phyloP scores from a whole-genome alignment of 2,329 filamentous ascomycete species.

The Myotisia sp. region DNA sequence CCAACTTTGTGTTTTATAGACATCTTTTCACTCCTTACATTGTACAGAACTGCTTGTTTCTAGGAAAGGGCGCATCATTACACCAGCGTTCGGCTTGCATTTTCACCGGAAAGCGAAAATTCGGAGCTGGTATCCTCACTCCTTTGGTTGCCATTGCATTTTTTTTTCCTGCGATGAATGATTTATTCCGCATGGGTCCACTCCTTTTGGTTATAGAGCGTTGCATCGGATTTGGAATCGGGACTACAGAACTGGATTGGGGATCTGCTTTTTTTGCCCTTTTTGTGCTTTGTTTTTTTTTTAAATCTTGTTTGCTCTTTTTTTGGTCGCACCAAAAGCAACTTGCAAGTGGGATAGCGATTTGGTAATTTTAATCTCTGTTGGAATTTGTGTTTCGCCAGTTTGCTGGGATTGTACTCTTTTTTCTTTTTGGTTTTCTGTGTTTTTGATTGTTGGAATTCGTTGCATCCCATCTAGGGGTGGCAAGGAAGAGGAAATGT shows the following conservation, averaged over 20 bases:
- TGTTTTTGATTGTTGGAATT: conserved; percentile 3
- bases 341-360: conserved; percentile 3
- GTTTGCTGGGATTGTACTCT: conserved; percentile 3
- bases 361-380: background rate
- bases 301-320: conserved; percentile 1
- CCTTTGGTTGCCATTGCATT: conserved; percentile 6
- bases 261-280: conserved; percentile 1
- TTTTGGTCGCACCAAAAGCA: conserved; percentile 5
- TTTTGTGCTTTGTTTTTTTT: conserved; percentile 3
- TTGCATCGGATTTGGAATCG: conserved; percentile 13
- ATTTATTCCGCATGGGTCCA: conserved; percentile 7
- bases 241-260: conserved; percentile 8
- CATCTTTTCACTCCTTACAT: conserved; percentile 6
- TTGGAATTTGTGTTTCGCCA: conserved; percentile 3
- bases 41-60: conserved; percentile 12
- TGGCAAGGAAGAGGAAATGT: too few relatives aligned
- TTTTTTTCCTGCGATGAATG: conserved; percentile 5
- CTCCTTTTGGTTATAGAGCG: conserved; percentile 11
- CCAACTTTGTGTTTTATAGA: too few relatives aligned
- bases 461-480: too few relatives aligned
- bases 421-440: conserved; percentile 2
- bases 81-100: conserved; percentile 8
- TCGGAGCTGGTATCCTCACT: conserved; percentile 6
- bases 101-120: conserved; percentile 3
- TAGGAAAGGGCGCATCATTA: conserved; percentile 8